phyloP scores from a whole-genome alignment of 1,139 yeast species.

The Zygoascus sp. region DNA sequence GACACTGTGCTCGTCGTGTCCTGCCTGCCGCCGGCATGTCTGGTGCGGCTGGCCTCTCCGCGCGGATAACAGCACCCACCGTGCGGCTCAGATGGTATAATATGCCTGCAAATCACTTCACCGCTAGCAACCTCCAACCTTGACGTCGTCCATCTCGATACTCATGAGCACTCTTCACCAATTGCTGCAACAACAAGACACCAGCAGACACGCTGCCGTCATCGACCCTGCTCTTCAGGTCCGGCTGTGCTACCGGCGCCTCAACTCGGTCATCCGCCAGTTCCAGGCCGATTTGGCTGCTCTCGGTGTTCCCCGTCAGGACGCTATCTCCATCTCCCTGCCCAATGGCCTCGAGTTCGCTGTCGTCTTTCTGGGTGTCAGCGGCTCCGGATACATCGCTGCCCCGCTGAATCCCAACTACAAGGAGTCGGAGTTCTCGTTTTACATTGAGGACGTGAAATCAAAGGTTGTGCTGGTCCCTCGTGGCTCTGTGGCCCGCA shows the following conservation, averaged over 20 bases:
- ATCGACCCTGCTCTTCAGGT: constrained; percentile 13
- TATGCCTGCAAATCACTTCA: no score
- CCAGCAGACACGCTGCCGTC: constrained; percentile 21
- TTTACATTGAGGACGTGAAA: constrained; percentile 55
- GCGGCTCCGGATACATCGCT: constrained; percentile 52
- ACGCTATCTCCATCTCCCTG: constrained; percentile 54
- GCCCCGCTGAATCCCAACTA: constrained; percentile 64
- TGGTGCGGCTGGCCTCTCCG: no score
- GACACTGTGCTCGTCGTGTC: no score
- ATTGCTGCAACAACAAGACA: constrained; percentile 6
- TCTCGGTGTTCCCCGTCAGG: constrained; percentile 35
- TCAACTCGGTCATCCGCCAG: constrained; percentile 25
- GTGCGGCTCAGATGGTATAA: neutral
- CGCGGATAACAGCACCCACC: neutral
- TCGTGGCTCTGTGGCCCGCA: constrained; percentile 39
- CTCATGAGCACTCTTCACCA: constrained; percentile 12
- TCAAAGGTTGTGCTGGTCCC: constrained; percentile 55
- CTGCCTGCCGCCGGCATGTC: no score
- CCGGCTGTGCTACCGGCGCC: constrained; percentile 27
- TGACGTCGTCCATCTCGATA: neutral
- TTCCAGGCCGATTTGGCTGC: constrained; percentile 31
- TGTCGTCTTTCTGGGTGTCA: constrained; percentile 49
- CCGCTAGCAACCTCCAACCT: no score
- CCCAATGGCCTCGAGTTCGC: constrained; percentile 57
- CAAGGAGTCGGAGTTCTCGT: constrained; percentile 55